Percentiles rank a stretch among this genome's conserved stretches.
Evolutionary conservation across 257 asterid genomes (phyloP).

Genomic region (Solanum medicagineum): DNA sequence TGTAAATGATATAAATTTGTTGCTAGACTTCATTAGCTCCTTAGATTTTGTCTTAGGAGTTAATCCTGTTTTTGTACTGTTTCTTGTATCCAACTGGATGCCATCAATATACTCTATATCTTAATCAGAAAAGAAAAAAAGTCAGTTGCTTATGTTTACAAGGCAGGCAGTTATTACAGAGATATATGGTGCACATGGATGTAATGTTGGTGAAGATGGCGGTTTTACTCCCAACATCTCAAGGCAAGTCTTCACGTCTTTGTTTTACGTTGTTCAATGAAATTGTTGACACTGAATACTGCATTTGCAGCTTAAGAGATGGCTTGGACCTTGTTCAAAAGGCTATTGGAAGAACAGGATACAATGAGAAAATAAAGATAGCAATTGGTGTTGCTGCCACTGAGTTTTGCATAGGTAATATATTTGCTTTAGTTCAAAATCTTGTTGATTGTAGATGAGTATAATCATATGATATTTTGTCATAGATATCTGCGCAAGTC

Average conservation of each 20-base stretch:
- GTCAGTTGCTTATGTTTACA: background rate
- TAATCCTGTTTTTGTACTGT: background rate
- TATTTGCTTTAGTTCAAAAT: background rate
- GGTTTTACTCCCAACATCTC: constrained; percentile 93
- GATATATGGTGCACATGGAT: constrained; percentile 61
- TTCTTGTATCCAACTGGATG: background rate
- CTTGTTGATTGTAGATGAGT: background rate
- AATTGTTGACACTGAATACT: constrained; percentile 5
- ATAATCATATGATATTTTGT: background rate
- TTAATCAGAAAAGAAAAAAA: background rate
- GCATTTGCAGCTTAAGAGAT: constrained; percentile 70
- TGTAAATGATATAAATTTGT: background rate
- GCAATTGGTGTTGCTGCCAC: constrained; percentile 88
- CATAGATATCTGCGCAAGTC: background rate
- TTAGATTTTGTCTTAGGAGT: background rate
- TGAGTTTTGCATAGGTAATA: constrained; percentile 85
- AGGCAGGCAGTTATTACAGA: constrained; percentile 82
- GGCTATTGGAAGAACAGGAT: constrained; percentile 88
- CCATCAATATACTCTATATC: background rate
- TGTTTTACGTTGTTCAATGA: constrained; percentile 1
- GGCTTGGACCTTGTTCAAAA: constrained; percentile 90
- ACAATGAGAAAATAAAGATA: constrained; percentile 75
- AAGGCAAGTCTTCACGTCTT: constrained; percentile 45
- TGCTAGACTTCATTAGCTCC: background rate
- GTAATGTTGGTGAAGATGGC: constrained; percentile 96